Conservation (phyloP, 2,329 filamentous ascomycete genomes). For the Calycina marina region DNA sequence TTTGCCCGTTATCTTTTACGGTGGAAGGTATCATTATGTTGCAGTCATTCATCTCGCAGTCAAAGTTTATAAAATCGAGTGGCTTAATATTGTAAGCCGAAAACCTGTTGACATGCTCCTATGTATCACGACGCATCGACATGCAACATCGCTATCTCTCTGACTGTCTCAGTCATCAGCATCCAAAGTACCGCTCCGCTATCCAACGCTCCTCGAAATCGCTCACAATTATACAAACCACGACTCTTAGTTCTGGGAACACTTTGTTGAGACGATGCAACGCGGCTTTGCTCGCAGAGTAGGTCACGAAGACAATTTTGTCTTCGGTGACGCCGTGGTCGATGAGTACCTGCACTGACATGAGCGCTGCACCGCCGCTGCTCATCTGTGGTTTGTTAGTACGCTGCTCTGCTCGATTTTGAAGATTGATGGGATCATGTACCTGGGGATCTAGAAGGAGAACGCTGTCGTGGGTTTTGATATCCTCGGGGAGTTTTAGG, state of each 20-base stretch:
- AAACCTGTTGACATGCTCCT: too few species aligned
- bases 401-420: too few species aligned
- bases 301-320: constrained; percentile 84
- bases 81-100: too few species aligned
- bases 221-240: constrained; percentile 68
- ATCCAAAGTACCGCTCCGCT: constrained; percentile 81
- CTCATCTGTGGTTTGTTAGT: too few species aligned
- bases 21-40: too few species aligned
- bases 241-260: constrained; percentile 75
- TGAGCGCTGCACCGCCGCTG: constrained; percentile 69
- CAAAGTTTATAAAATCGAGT: too few species aligned
- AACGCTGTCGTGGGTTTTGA: constrained; percentile 63
- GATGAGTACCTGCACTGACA: constrained; percentile 91
- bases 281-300: constrained; percentile 73
- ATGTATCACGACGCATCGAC: background rate
- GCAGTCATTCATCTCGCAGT: too few species aligned
- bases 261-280: constrained; percentile 76
- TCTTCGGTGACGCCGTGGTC: constrained; percentile 82
- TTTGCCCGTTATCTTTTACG: too few species aligned
- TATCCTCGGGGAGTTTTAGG: constrained; percentile 60
- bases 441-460: constrained; percentile 73
- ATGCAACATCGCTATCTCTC: background rate
- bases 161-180: constrained; percentile 34
- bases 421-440: background rate
- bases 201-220: constrained; percentile 83